Evolutionary conservation across 2,329 filamentous ascomycete genomes (phyloP).

Genomic region (Mollisiaceae sp.): DNA sequence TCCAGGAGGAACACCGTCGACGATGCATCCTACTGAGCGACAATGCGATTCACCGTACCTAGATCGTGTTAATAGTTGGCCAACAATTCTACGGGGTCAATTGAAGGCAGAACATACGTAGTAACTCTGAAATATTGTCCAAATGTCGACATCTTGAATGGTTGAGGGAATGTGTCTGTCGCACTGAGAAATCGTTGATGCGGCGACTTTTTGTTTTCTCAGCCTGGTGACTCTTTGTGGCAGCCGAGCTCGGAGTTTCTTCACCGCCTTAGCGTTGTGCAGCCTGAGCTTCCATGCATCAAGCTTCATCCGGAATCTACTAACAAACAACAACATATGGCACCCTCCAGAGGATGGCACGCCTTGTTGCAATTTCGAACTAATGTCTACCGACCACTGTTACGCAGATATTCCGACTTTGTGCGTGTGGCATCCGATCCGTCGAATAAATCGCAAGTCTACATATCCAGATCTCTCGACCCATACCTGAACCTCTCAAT

Average conservation of each 20-base stretch:
- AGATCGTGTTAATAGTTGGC: slow-evolving; percentile 21
- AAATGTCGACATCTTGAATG: slow-evolving; percentile 79
- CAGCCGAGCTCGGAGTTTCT: slow-evolving; percentile 29
- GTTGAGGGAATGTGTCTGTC: slow-evolving; percentile 8
- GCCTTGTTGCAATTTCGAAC: slow-evolving; percentile 20
- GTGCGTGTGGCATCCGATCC: slow-evolving; percentile 41
- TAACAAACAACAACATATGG: slow-evolving; percentile 22
- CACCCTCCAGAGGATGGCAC: slow-evolving; percentile 38
- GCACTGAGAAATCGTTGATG: not conserved
- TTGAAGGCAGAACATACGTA: slow-evolving; percentile 53
- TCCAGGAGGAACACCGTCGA: slow-evolving; percentile 89
- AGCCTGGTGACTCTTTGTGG: slow-evolving; percentile 33
- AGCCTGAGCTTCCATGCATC: slow-evolving; percentile 3
- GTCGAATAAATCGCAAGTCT: slow-evolving; percentile 65
- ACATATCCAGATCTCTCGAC: slow-evolving; percentile 70
- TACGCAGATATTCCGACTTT: slow-evolving; percentile 29
- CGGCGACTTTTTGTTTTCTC: slow-evolving; percentile 26
- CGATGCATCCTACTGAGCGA: slow-evolving; percentile 90
- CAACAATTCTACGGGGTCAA: slow-evolving; percentile 7
- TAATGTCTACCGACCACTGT: not conserved
- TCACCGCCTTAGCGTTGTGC: slow-evolving; percentile 11
- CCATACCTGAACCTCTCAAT: slow-evolving; percentile 92
- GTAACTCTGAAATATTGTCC: slow-evolving; percentile 82
- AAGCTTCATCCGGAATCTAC: not conserved
- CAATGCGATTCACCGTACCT: slow-evolving; percentile 86